Conservation (phyloP, 2,329 filamentous ascomycete genomes). For the Cyphellophora attinorum region DNA sequence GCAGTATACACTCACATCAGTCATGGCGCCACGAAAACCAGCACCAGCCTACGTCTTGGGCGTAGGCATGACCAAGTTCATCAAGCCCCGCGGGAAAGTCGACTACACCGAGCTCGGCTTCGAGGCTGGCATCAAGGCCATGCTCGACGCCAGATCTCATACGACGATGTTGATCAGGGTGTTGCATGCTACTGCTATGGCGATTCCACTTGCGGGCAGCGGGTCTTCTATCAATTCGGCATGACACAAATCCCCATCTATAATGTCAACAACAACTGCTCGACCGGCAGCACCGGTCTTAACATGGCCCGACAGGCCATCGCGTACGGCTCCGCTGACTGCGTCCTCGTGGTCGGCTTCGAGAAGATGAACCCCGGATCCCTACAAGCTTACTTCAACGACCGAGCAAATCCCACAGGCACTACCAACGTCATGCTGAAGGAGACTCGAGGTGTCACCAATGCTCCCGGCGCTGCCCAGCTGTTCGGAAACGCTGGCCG, state of each 20-base stretch:
- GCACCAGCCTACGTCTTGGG: slow-evolving; percentile 75
- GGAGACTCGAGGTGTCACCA: slow-evolving; percentile 68
- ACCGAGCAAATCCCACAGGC: slow-evolving; percentile 69
- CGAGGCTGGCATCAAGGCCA: slow-evolving; percentile 24
- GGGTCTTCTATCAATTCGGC: slow-evolving; percentile 97
- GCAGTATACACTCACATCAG: too few species aligned
- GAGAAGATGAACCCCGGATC: slow-evolving; percentile 98
- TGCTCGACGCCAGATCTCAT: slow-evolving; percentile 78
- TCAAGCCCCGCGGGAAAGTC: slow-evolving; percentile 36
- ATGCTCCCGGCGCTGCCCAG: slow-evolving; percentile 78
- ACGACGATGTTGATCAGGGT: slow-evolving; percentile 91
- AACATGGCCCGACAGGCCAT: slow-evolving; percentile 75
- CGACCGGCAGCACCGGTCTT: slow-evolving; percentile 85
- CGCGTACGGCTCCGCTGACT: slow-evolving; percentile 70
- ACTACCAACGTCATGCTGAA: slow-evolving; percentile 71
- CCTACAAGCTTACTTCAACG: slow-evolving; percentile 73
- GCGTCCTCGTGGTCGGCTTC: slow-evolving; percentile 84
- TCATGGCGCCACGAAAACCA: slow-evolving; percentile 42
- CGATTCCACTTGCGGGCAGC: slow-evolving; percentile 87
- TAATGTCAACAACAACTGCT: slow-evolving; percentile 99
- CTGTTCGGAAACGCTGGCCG: slow-evolving; percentile 90
- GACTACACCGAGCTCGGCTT: slow-evolving; percentile 25
- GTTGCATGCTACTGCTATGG: slow-evolving; percentile 98
- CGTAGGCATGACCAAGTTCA: slow-evolving; percentile 98
- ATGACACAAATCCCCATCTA: slow-evolving; percentile 94